Base-by-base conservation (phyloP, 805 yeast species). In the Candida sonorensis region DNA sequence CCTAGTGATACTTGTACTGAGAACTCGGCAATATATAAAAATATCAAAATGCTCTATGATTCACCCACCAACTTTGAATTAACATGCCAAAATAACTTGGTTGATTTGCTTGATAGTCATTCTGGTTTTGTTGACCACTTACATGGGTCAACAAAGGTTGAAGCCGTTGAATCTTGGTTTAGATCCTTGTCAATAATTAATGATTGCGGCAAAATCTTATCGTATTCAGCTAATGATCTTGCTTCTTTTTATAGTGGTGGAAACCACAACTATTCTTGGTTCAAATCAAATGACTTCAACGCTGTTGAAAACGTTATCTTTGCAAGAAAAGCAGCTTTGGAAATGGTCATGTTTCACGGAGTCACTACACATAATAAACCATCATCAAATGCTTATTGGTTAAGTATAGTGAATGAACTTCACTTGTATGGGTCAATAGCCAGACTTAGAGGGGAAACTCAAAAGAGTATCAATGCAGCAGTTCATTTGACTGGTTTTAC, bases 391-490 rank as follows among this genome's bases (percentile, higher is more conserved):
- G 5, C 17, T 6, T 29, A 38, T n/a, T 48, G 50, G 33, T 11
- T 45, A n/a, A 34, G 57, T 5, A 47, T 55, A 2, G 36, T 51
- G 4, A 40, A 51, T 38, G 80, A 74, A 36, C 42, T 72, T 3
- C 48, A 61, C 7, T 45, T 65, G 12, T 69, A 67, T 36, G 71
- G 67, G 9, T 48, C 55, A 16, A 38, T 65, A 15, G 57, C 76
- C 2, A 61, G 75, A 12, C 26, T 33, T 1, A 57, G 52, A 26
- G 40, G 44, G 0, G 66, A 64, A 24, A 51, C 42, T 5, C 86
- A 78, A 44, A 73, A 69, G 42, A 61, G 71, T 27, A 55, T 74
- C 2, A 74, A 67, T 37, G 59, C 76, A 0, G 59, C 76, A 0
- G 59, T 75, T 8, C 47, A 66, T 14, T 41, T 77, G 14, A 63